A percentile compares a stretch with the other conserved stretches of the same genome.
Evolutionary conservation across 768 basidiomycete genomes (phyloP).

Genomic region (Glaciozyma antarctica): DNA sequence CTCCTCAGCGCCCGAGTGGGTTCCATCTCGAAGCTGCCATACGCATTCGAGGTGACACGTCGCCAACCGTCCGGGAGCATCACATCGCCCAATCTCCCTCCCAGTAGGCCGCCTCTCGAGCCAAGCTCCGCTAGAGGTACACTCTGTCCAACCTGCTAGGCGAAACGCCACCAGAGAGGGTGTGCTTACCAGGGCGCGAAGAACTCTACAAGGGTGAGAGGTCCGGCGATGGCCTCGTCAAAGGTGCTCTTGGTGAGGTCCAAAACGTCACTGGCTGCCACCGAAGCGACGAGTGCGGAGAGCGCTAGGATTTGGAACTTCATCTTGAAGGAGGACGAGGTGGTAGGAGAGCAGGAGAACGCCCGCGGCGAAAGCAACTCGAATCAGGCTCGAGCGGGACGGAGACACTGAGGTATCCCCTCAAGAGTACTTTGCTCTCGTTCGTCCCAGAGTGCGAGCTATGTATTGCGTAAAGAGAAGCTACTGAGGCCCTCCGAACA

Average conservation of each 20-base stretch:
- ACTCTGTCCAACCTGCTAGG: background rate
- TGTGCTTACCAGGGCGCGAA: slow-evolving; percentile 51
- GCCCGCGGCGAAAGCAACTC: no score
- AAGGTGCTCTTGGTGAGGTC: slow-evolving; percentile 47
- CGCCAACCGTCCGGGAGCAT: background rate
- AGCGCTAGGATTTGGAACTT: background rate
- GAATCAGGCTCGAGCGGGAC: no score
- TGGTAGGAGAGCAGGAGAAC: no score
- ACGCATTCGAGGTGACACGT: background rate
- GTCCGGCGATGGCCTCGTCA: slow-evolving; percentile 21
- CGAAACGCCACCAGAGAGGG: no score
- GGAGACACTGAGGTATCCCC: no score
- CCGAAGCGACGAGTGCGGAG: slow-evolving; percentile 5
- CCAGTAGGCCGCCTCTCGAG: background rate
- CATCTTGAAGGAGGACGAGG: no score
- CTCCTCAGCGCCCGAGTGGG: background rate
- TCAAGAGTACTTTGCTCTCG: no score
- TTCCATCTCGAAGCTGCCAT: background rate
- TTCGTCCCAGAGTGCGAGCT: no score
- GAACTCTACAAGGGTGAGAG: slow-evolving; percentile 69
- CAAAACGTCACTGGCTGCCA: slow-evolving; percentile 64
- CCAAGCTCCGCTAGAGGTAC: background rate
- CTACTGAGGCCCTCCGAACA: no score
- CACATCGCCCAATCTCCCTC: no score
- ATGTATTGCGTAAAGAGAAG: no score